Evolutionary conservation across 106 monocot genomes (phyloP), one percentile per base, ranked within the genome.

Genomic region (Triglochin maritima): DNA sequence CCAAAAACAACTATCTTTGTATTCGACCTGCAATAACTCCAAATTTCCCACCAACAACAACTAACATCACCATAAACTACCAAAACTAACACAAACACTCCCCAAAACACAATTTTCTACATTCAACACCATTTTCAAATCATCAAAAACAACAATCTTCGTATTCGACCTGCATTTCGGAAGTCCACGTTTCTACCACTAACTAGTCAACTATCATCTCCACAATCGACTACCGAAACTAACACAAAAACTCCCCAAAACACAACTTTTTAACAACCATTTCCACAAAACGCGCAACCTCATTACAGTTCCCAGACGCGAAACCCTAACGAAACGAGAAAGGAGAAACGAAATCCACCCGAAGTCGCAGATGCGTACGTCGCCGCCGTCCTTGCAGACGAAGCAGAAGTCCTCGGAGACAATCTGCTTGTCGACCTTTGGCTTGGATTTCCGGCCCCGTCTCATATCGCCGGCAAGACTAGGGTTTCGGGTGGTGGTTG

Each of bases 371-470:
- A 65, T 57, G 5, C 65, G 9, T 43, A 73, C 57, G 3, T 3
- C 44, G 4, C 73, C 73, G 8, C 73, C 73, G 50, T 73, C 73
- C 49, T 73, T 73, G 65, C 73, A 73, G 44, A 73, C 54, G 47
- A 74, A 74, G 58, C 66, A 74, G 58, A 57, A 74, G 59, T 74
- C 65, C 54, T 66, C 74, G 4, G 65, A 45, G 12, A 59, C 49
- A 17, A 56, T 5, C 45, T 66, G 66, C 65, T 74, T 74, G 10
- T 15, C 16, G 11, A 7, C 9, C 56, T 2, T 29, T 0, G 15
- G 10, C 17, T 52, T 42, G 11, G 51, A 51, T 51, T 29, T 48
- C 47, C 11, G 52, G 7, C 52, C 52, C 52, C 11, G 7, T 2
- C 52, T 11, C 52, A 8, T 52, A 0, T 52, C 52, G 2, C 52